Evolutionary conservation across 371 early-diverging fungal species (phyloP), one percentile per base, ranked within the genome.

Genomic region (Dichotomocladium elegans): DNA sequence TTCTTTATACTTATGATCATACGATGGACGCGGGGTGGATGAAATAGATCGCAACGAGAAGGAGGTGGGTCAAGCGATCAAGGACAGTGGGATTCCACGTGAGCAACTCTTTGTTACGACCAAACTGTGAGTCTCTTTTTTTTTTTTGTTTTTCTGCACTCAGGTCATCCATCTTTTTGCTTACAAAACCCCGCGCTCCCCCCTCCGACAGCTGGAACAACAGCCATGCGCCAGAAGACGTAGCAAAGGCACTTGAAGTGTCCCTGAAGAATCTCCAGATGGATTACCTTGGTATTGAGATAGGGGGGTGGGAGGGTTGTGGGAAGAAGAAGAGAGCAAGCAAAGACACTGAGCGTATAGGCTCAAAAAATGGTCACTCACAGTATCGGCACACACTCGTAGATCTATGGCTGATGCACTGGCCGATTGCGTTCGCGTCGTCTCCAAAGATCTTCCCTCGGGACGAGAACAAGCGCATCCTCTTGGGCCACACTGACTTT

Each of bases 31-130:
- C n/a, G n/a, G n/a, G n/a, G n/a, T n/a, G n/a, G n/a, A n/a, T n/a
- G n/a, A 10, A 5, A 37, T 37, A 52, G 49, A 91, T 59, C 68
- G 65, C 42, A 91, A 90, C 61, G 89, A 90, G 65, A 61, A 72
- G 29, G 81, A 88, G 43, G 82, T 94, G 26, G 95, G 96, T 41
- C 70, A 82, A 45, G 89, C 81, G 4, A 75, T 93, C 47, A 68
- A 65, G 29, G 73, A 81, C 30, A 66, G 72, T 31, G 64, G 64
- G 41, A 57, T 89, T 21, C 77, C 77, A 44, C 82, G 94, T 45
- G 68, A 83, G 29, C 75, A 91, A 33, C 55, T 96, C 24, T 96
- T 93, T 63, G 65, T 95, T 46, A 93, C 94, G 41, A 89, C 89
- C 21, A 96, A 98, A 74, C 77, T 98, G 81, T 41, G 28, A 52